phyloP scores from a whole-genome alignment of 768 basidiomycete genomes.

The Collybia mongolica region DNA sequence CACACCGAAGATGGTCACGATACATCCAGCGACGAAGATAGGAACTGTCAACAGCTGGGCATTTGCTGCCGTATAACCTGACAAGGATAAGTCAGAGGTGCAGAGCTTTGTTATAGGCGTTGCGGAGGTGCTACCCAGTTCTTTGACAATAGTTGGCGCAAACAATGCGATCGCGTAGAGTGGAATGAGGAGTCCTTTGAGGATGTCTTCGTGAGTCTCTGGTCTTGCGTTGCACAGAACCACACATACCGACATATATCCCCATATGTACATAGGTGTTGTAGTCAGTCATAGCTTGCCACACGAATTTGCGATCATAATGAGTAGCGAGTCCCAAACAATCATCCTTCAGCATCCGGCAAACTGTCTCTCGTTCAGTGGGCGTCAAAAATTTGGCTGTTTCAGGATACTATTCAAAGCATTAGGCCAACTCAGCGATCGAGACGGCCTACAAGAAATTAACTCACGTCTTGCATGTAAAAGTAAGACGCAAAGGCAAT shows the following conservation, averaged over 20 bases:
- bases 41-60: constrained; percentile 54
- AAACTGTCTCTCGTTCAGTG: constrained; percentile 36
- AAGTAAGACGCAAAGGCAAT: constrained; percentile 48
- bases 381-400: constrained; percentile 55
- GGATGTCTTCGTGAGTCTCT: neutral
- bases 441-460: neutral
- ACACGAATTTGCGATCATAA: constrained; percentile 41
- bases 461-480: constrained; percentile 50
- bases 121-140: constrained; percentile 27
- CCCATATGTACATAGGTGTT: constrained; percentile 37
- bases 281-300: constrained; percentile 47
- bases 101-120: no score
- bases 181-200: constrained; percentile 36
- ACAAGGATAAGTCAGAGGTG: neutral
- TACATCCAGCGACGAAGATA: constrained; percentile 45
- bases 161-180: constrained; percentile 46
- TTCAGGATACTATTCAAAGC: constrained; percentile 43
- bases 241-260: constrained; percentile 39
- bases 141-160: constrained; percentile 47
- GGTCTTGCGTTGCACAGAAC: neutral
- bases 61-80: constrained; percentile 43
- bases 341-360: constrained; percentile 43
- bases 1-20: constrained; percentile 33
- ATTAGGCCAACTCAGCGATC: neutral
- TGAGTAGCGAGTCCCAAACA: constrained; percentile 42